Percentiles rank a stretch among this genome's conserved stretches.
phyloP scores from a whole-genome alignment of 139 green algal species.

The Haematococcus lacustris region DNA sequence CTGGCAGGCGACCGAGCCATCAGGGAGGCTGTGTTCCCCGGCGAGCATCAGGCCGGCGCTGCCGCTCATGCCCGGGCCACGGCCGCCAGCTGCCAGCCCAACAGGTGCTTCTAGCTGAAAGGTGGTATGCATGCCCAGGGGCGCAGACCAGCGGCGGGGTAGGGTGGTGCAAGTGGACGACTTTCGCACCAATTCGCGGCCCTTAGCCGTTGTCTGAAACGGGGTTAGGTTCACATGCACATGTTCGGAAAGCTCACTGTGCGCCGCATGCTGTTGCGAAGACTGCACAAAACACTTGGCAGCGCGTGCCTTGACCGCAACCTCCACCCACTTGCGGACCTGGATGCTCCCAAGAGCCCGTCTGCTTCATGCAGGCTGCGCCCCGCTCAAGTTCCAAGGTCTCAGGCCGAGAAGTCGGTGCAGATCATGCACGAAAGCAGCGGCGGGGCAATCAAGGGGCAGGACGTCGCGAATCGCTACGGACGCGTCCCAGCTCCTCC shows the following conservation, averaged over 20 bases:
- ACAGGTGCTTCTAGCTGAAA: background rate
- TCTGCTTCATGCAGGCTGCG: conserved; percentile 14
- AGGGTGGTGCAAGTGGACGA: background rate
- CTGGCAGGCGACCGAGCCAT: background rate
- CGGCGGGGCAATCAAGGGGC: conserved; percentile 21
- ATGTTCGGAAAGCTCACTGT: background rate
- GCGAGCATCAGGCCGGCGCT: background rate
- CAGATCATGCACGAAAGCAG: conserved; percentile 37
- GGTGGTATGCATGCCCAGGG: background rate
- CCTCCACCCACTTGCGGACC: background rate
- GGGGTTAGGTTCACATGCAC: too few species aligned
- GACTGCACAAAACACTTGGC: background rate
- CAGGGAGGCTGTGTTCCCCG: background rate
- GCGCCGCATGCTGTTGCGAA: background rate
- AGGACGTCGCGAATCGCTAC: conserved; percentile 24
- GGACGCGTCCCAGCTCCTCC: conserved; percentile 9
- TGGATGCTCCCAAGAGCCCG: too few species aligned
- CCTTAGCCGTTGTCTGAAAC: background rate
- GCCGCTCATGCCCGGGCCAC: too few species aligned
- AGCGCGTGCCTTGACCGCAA: background rate
- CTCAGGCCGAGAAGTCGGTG: conserved; percentile 27
- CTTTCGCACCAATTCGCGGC: background rate
- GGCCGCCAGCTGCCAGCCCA: background rate
- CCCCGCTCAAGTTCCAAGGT: conserved; percentile 10
- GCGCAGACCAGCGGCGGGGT: too few species aligned